These are phyloP conservation scores for Fusarium pseudoanthophilum DNA, from an alignment of 2,329 filamentous ascomycete genomes.

Conservation along the genomic window DNA sequence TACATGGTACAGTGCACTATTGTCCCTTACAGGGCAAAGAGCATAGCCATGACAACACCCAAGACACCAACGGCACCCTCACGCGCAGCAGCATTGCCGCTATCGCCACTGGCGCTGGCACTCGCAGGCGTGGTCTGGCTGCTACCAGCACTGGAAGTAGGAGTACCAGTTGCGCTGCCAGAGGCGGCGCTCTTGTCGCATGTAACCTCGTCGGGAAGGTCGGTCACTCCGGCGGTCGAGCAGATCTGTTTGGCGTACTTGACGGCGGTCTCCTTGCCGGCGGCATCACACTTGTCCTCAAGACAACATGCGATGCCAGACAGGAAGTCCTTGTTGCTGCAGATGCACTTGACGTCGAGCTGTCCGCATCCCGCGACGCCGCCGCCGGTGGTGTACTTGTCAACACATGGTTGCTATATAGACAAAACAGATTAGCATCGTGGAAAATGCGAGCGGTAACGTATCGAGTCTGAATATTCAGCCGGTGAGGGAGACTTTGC, in stretches of 20 bases:
- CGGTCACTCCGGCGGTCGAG: conserved; percentile 49
- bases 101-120: neutral
- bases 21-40: conserved; percentile 43
- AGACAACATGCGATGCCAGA: conserved; percentile 56
- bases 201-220: conserved; percentile 50
- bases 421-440: conserved; percentile 9
- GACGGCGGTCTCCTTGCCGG: conserved; percentile 50
- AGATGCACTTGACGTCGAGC: conserved; percentile 56
- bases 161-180: conserved; percentile 9
- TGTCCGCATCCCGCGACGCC: conserved; percentile 53
- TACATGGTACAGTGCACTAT: too few relatives aligned
- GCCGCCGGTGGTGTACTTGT: conserved; percentile 47
- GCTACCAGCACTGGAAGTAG: conserved; percentile 20
- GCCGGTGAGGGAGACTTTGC: neutral
- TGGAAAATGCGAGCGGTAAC: neutral
- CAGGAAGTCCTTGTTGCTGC: conserved; percentile 55
- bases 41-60: conserved; percentile 45
- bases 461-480: neutral
- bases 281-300: conserved; percentile 47
- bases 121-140: conserved; percentile 1
- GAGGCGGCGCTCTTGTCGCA: conserved; percentile 45
- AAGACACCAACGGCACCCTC: conserved; percentile 37
- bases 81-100: conserved; percentile 19
- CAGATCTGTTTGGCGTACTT: conserved; percentile 54
- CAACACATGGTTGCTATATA: conserved; percentile 49